Evolutionary conservation across 352 stramenopile genomes (phyloP), one percentile per base, ranked within the genome.

Genomic region (Globisporangium cylindrosporum): DNA sequence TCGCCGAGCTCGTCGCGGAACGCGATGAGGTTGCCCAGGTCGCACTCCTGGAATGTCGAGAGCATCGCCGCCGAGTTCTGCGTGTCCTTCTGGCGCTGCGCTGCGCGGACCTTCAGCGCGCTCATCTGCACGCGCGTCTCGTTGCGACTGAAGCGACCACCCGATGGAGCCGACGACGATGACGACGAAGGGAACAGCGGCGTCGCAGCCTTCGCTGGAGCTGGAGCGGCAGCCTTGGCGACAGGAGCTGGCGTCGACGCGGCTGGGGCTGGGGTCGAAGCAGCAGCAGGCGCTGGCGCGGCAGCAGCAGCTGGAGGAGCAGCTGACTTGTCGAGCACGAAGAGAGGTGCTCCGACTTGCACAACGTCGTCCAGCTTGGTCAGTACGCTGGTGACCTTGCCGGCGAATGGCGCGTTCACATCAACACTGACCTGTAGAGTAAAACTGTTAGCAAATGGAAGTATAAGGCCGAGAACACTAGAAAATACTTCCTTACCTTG

Each of bases 21-120:
- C 70, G 94, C 94, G 67, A 99, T 97, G n/a, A 99, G 83, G 62
- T 95, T 96, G 54, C 91, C 87, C 82, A 99, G 93, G 75, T 99
- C 98, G 64, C 90, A 96, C 80, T 99, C 98, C 78, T 99, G 97
- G 87, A 99, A 99, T 54, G 98, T 99, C 20, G 97, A 99, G 12
- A 99, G 86, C 90, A 99, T 99, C 34, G 98, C 98, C 25, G 97
- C 96, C 25, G 92, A 96, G 81, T 99, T 99, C 87, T 99, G 97
- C 34, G 96, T 97, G 72, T 99, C 97, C 77, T 99, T 99, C 59
- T 99, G 87, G 56, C 98, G 89, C 64, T 98, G 78, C 14, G 98
- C 97, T 55, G 98, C 94, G 64, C 96, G 95, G 66, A 97, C 71
- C 68, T 98, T 97, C 84, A 99, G 94, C 58, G 92, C 85, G 62